These are phyloP conservation scores for Exserohilum turcica DNA, from an alignment of 2,329 filamentous ascomycete genomes.

Conservation along the genomic window DNA sequence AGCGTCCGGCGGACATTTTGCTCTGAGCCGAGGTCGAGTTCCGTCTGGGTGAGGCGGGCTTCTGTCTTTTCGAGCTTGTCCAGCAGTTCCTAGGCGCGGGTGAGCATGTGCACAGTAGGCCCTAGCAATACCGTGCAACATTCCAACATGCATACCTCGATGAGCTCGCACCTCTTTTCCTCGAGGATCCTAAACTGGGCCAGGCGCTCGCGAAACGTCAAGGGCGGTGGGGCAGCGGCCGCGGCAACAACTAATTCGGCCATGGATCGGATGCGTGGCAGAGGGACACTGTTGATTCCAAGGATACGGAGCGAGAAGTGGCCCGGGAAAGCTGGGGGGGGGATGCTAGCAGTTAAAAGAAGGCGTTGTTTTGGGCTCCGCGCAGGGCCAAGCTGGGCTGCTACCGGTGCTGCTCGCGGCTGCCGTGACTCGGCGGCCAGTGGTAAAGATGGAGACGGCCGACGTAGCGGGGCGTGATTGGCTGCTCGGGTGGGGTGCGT, in stretches of 20 bases:
- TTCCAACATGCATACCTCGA: slow-evolving; percentile 32
- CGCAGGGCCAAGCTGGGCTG: slow-evolving; percentile 33
- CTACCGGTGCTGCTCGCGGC: slow-evolving; percentile 37
- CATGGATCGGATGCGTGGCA: slow-evolving; percentile 17
- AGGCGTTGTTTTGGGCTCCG: slow-evolving; percentile 36
- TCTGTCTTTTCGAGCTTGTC: slow-evolving; percentile 47
- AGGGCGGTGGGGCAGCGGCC: slow-evolving; percentile 18
- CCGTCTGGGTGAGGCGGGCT: slow-evolving; percentile 42
- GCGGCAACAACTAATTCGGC: slow-evolving; percentile 18
- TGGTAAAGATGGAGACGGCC: slow-evolving; percentile 34
- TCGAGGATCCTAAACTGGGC: slow-evolving; percentile 46
- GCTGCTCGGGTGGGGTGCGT: slow-evolving; percentile 29
- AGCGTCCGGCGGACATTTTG: slow-evolving; percentile 46
- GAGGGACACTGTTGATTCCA: slow-evolving; percentile 9
- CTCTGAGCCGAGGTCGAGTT: slow-evolving; percentile 46
- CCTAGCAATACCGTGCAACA: too few relatives aligned
- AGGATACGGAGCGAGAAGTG: background rate
- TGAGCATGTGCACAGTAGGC: too few relatives aligned
- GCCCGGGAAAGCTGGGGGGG: slow-evolving; percentile 32
- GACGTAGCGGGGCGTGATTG: slow-evolving; percentile 47
- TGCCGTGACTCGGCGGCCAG: slow-evolving; percentile 39
- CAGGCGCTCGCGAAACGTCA: slow-evolving; percentile 41
- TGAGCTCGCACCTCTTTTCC: slow-evolving; percentile 45
- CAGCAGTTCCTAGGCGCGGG: slow-evolving; percentile 36
- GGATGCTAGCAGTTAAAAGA: slow-evolving; percentile 38